Evolutionary conservation across 768 basidiomycete genomes (phyloP).

Genomic region (Mycena crocata): DNA sequence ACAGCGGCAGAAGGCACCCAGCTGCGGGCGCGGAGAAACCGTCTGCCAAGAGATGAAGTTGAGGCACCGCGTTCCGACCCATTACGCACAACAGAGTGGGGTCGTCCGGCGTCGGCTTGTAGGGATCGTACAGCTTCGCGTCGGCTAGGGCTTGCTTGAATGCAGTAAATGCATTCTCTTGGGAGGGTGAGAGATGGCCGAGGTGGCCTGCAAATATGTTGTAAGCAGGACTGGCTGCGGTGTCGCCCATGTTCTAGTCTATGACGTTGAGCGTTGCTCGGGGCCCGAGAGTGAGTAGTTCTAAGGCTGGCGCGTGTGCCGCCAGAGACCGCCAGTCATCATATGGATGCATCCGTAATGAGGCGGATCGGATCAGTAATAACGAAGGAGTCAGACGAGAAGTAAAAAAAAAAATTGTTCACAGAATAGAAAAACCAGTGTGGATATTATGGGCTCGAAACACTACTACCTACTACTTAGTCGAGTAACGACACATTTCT

Average conservation of each 20-base stretch:
- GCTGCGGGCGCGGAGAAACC: conserved; percentile 84
- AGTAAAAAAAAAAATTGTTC: no score
- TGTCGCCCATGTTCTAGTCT: conserved; percentile 26
- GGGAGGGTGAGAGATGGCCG: conserved; percentile 62
- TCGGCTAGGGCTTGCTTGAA: conserved; percentile 67
- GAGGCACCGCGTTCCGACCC: not conserved
- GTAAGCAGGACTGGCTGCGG: not conserved
- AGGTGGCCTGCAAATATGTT: conserved; percentile 59
- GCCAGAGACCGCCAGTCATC: no score
- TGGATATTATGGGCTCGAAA: no score
- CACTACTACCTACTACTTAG: no score
- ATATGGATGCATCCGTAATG: no score
- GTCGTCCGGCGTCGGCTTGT: conserved; percentile 69
- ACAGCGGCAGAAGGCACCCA: conserved; percentile 73
- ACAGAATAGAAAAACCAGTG: no score
- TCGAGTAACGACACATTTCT: no score
- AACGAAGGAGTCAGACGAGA: no score
- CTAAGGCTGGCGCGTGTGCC: not conserved
- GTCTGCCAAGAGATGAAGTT: conserved; percentile 63
- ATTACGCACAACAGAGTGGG: conserved; percentile 69
- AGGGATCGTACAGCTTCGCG: conserved; percentile 62
- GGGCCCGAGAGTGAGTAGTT: not conserved
- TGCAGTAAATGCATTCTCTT: conserved; percentile 58
- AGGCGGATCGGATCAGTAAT: no score
- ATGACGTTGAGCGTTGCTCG: not conserved